These are phyloP conservation scores for Mortierella sp. DNA, from an alignment of 371 early-diverging fungal genomes.

Conservation along the genomic window DNA sequence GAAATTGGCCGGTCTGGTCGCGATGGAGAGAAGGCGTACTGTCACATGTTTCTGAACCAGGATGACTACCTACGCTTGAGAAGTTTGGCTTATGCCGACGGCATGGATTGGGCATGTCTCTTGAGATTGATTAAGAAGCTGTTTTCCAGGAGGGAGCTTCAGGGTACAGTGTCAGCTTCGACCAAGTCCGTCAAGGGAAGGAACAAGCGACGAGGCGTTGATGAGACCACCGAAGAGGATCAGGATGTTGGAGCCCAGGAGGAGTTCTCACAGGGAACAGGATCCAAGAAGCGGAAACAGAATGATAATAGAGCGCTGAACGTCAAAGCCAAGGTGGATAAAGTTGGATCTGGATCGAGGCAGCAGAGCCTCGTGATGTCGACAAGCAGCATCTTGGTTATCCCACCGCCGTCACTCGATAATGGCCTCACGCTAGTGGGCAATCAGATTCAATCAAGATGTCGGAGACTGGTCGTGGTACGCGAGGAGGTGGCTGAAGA, in stretches of 20 bases:
- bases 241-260: not conserved
- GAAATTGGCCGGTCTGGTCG: constrained; percentile 90
- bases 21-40: constrained; percentile 74
- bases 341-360: constrained; percentile 38
- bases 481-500: constrained; percentile 33
- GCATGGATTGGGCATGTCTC: constrained; percentile 61
- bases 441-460: not conserved
- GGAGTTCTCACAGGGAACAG: not conserved
- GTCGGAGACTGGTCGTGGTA: constrained; percentile 30
- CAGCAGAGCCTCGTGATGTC: constrained; percentile 19
- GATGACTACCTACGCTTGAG: constrained; percentile 76
- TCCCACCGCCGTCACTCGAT: constrained; percentile 21
- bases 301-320: constrained; percentile 17
- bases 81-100: constrained; percentile 70
- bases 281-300: constrained; percentile 33
- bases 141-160: constrained; percentile 43
- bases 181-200: not conserved
- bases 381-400: constrained; percentile 24
- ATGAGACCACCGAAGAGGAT: not conserved
- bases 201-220: constrained; percentile 11
- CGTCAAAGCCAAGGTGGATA: constrained; percentile 18
- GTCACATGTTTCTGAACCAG: constrained; percentile 74
- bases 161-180: not conserved
- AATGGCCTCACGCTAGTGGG: not conserved
- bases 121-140: constrained; percentile 60